These are phyloP conservation scores for Carex pumila DNA, from an alignment of 176 grass and related monocot species.

Conservation along the genomic window DNA sequence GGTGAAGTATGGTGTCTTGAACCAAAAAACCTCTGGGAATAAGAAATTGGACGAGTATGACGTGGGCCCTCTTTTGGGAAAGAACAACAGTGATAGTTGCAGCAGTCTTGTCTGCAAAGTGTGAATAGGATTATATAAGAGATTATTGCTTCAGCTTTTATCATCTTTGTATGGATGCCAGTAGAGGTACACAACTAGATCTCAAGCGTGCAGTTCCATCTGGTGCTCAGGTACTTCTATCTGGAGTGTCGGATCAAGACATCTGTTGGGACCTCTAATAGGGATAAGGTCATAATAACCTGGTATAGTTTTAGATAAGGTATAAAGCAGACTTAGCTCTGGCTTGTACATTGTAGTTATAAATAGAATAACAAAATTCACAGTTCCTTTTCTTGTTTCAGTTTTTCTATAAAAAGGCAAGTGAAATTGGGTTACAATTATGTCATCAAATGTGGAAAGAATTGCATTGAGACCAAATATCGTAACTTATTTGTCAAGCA, in stretches of 20 bases:
- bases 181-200: not conserved
- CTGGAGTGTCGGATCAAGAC: not conserved
- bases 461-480: not conserved
- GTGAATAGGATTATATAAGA: not conserved
- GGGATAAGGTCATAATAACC: not conserved
- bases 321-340: not conserved
- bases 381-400: not conserved
- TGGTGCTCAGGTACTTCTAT: not conserved
- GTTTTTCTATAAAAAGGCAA: too few species aligned
- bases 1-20: conserved; percentile 38
- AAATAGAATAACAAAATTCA: not conserved
- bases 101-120: not conserved
- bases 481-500: not conserved
- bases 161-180: not conserved
- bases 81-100: not conserved
- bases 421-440: not conserved
- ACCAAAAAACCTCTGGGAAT: not conserved
- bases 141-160: not conserved
- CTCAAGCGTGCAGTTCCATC: not conserved
- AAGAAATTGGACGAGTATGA: conserved; percentile 32
- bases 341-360: conserved; percentile 4
- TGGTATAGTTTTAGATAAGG: not conserved
- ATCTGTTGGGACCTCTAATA: not conserved
- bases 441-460: not conserved
- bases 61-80: conserved; percentile 28